Base-by-base conservation (phyloP, 331 rosid genomes). In the Dryas integrifolia region DNA sequence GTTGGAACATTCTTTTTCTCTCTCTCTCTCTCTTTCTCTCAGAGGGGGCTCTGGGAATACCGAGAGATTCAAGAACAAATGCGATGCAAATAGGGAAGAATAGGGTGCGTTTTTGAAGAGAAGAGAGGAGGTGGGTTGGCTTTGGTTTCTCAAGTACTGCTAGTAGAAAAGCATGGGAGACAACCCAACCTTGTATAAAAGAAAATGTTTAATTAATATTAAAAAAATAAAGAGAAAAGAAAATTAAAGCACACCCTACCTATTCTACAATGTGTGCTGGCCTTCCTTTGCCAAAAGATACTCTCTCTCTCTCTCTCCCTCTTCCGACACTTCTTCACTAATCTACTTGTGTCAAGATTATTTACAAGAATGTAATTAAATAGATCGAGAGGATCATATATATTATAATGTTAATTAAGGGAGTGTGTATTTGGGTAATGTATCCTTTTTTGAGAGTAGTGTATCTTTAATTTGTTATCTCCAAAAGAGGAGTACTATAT, bases 21-120 rank as follows among this genome's bases (percentile, higher is more conserved):
- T 75, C 69, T 77, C 72, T 82, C 84, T 82, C 73, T 80, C 78
- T 87, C 76, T 77, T 77, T 72, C 75, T 79, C 60, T 76, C 80
- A 53, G 58, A 73, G 77, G 80, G 74, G 63, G 67, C 81, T 85
- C 81, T 76, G 83, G 79, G 87, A 86, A 90, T 88, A 84, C 86
- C 76, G 9, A 40, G 92, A 93, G 97, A 94, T 91, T 91, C 96
- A 91, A 82, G 98, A 94, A 94, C 98, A 94, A 94, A 93, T 93
- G 97, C 98, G 86, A 91, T 91, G 92, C 97, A 92, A 85, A 86
- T 82, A 85, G 86, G 84, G 87, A 74, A 82, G 96, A 88, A 89
- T 92, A 88, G 88, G 98, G 98, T 92, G 89, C 98, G 90, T 80
- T 89, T 89, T 86, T 89, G 81, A 85, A 82, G 79, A 85, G 35